Evolutionary conservation across 176 grass and related monocot species (phyloP), one percentile per base, ranked within the genome.

Genomic region (Rhynchospora tenuis): DNA sequence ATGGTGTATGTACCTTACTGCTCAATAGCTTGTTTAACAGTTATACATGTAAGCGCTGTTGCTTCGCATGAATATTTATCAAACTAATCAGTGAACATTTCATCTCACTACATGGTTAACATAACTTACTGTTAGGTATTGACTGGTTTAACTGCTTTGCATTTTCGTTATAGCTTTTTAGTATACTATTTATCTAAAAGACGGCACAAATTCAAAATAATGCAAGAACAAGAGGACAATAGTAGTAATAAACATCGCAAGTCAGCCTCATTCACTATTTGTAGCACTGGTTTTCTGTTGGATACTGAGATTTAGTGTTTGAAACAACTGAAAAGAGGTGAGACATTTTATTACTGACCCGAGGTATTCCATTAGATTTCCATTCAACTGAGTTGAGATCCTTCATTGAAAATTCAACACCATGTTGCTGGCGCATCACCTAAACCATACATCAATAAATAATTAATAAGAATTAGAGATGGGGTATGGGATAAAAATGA

Each of bases 351-450:
- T 89, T 20, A 69, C 83, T 81, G 90, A 94, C 95, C 90, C 93
- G 83, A 84, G 93, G 96, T 88, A 74, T 91, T 75, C 68, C 78
- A 56, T 86, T 82, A 87, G 80, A 95, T 87, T 93, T 91, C 93
- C 93, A 98, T 81, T 93, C 46, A 33, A 83, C 22, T 3, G 87
- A 73, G 83, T 90, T 98, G 28, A 86, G 27, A 62, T 98, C 93
- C 81, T 88, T 81, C 1, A 93, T 77, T 43, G 86, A 60, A 86
- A 91, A 95, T 7, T 93, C 93, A 81, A 72, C 86, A 86, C 93
- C 93, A 63, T 93, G 88, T 55, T 89, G 64, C 79, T 89, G 83
- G 33, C 83, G 59, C n/a, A 89, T 64, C 31, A 95, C 59, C 81
- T 90, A 76, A 86, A 84, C 27, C 50, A 59, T 15, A 86, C 67